These are phyloP conservation scores for Dactylellina cionopaga DNA, from an alignment of 2,329 filamentous ascomycete genomes.

Conservation along the genomic window DNA sequence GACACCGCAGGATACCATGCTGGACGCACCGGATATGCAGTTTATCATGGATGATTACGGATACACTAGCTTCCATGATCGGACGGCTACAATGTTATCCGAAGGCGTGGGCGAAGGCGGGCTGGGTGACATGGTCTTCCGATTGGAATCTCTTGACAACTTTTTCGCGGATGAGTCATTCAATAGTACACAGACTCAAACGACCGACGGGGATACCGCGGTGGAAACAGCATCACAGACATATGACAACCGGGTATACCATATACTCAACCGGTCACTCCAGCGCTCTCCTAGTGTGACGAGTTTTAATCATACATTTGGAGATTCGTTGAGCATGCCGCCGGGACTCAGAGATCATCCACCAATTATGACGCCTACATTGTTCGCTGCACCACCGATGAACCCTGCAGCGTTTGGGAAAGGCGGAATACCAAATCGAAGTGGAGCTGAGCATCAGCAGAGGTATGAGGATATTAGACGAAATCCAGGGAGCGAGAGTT, in stretches of 20 bases:
- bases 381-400: slow-evolving; percentile 57
- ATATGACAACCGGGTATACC: slow-evolving; percentile 57
- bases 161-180: slow-evolving; percentile 65
- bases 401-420: slow-evolving; percentile 35
- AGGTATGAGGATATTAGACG: slow-evolving; percentile 26
- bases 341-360: slow-evolving; percentile 52
- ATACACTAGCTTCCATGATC: slow-evolving; percentile 68
- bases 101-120: slow-evolving; percentile 78
- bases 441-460: slow-evolving; percentile 3
- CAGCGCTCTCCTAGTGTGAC: slow-evolving; percentile 57
- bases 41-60: slow-evolving; percentile 91
- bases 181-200: slow-evolving; percentile 58
- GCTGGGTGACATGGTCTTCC: slow-evolving; percentile 79
- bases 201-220: slow-evolving; percentile 48
- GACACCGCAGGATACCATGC: slow-evolving; percentile 67
- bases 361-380: slow-evolving; percentile 57
- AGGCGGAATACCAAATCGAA: slow-evolving; percentile 36
- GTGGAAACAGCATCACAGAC: slow-evolving; percentile 56
- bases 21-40: slow-evolving; percentile 81
- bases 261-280: slow-evolving; percentile 57
- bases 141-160: slow-evolving; percentile 67
- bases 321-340: slow-evolving; percentile 56
- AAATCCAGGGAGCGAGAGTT: slow-evolving; percentile 37
- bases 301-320: slow-evolving; percentile 57
- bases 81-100: slow-evolving; percentile 91